Evolutionary conservation across 225 moss, liverwort and hornwort species (phyloP).

Genomic region (Physcomitrium patens): DNA sequence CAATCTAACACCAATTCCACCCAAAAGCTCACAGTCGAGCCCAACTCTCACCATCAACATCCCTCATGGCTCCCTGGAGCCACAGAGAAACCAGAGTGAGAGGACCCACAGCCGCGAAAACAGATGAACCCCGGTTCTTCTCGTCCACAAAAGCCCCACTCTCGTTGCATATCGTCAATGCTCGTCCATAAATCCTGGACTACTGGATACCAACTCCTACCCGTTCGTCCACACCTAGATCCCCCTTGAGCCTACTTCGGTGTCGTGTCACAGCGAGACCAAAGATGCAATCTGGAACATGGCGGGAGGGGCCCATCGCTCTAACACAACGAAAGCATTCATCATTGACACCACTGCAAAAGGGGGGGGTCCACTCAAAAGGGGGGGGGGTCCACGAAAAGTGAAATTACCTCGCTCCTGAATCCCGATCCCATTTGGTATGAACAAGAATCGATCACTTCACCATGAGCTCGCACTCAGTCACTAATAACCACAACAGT

Average conservation of each 20-base stretch:
- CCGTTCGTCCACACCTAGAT: conserved; percentile 6
- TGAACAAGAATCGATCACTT: too few species aligned
- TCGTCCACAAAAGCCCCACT: neutral
- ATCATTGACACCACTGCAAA: too few species aligned
- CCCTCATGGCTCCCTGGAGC: neutral
- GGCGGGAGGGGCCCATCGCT: too few species aligned
- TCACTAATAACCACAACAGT: too few species aligned
- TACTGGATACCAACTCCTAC: neutral
- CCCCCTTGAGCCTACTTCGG: neutral
- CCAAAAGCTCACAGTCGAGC: neutral
- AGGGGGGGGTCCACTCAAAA: too few species aligned
- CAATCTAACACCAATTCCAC: conserved; percentile 27
- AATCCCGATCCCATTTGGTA: too few species aligned
- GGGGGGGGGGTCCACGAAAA: too few species aligned
- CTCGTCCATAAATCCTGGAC: neutral
- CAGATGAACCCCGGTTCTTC: too few species aligned
- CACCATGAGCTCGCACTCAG: too few species aligned
- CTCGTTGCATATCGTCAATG: neutral
- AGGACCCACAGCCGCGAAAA: neutral
- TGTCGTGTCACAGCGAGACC: neutral
- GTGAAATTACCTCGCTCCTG: too few species aligned
- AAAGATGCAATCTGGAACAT: too few species aligned
- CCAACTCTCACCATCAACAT: conserved; percentile 4
- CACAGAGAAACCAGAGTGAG: neutral
- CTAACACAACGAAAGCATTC: too few species aligned